Percentiles rank a stretch among this genome's conserved stretches.
Conservation (phyloP, 495 filamentous ascomycete genomes). For the Aspergillus cristatus region DNA sequence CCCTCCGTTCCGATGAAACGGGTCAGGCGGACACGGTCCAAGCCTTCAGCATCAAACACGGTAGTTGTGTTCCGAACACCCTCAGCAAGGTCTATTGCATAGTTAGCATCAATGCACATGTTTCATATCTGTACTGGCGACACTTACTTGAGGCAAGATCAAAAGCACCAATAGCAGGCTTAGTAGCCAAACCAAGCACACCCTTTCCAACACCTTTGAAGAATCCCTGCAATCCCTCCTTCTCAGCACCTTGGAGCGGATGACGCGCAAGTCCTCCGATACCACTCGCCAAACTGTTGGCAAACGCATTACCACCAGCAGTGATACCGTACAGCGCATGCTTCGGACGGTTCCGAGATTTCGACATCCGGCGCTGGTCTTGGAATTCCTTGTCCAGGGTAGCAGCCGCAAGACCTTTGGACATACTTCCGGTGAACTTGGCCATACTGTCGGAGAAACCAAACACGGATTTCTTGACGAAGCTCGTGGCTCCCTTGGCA, state of each 20-base stretch:
- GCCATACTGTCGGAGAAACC: conserved; percentile 93
- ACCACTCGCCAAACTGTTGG: conserved; percentile 82
- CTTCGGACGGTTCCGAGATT: conserved; percentile 87
- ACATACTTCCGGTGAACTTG: conserved; percentile 93
- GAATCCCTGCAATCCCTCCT: conserved; percentile 86
- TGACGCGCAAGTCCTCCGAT: conserved; percentile 89
- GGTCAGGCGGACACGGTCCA: conserved; percentile 86
- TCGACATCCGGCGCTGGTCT: conserved; percentile 86
- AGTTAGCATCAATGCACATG: conserved; percentile 12
- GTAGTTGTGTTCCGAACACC: conserved; percentile 98
- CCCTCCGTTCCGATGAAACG: conserved; percentile 88
- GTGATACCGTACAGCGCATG: conserved; percentile 95
- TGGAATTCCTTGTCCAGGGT: conserved; percentile 98
- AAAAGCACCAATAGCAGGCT: conserved; percentile 93
- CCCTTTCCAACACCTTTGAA: conserved; percentile 97
- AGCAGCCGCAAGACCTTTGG: conserved; percentile 88
- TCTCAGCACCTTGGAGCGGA: conserved; percentile 90
- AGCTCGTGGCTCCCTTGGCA: conserved; percentile 91
- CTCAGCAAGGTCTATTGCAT: conserved; percentile 63
- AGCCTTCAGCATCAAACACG: conserved; percentile 87
- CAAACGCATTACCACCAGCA: conserved; percentile 89
- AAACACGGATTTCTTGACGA: conserved; percentile 97
- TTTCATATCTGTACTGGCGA: neutral
- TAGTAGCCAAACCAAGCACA: conserved; percentile 82
- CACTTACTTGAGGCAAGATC: conserved; percentile 76